Base-by-base conservation (phyloP, 2,329 filamentous ascomycete species). In the Arthrobotrys sphaeroides region DNA sequence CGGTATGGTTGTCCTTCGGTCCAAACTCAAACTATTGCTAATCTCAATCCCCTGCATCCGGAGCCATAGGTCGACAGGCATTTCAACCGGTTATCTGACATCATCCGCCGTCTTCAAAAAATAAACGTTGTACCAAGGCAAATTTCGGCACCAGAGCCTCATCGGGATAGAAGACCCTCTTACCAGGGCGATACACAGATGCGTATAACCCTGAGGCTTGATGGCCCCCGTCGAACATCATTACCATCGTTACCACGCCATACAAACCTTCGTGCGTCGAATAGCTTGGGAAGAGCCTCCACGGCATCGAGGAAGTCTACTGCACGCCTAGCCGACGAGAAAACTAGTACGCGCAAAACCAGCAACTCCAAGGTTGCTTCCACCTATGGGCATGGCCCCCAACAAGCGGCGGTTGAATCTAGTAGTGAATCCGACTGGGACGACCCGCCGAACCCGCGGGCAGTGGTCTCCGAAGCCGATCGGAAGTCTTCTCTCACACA, bases 111-210 rank as follows among this genome's bases (percentile, higher is more conserved):
- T 1, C 57, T 76, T 22, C 72, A 76, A 51, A 74, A 76, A 38
- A 70, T 76, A 18, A 76, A 65, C 20, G 66, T 76, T 4, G 85
- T 22, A 86, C 90, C 70, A 83, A 88, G 16, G 82, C 85, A 3
- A 90, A 90, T 81, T 83, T 90, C 38, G 84, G 86, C 79, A 84
- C 83, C 0, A 89, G 90, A 86, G 84, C 85, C 77, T 86, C 89
- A 18, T 87, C 89, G 77, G 90, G 87, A 69, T 87, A 88, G 13
- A 81, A 85, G 2, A 80, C 83, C 0, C 77, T 79, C 68, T 86
- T 86, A 81, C 86, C 85, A 76, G 86, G 86, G 0, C 20, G 60
- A 62, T 20, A 65, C 69, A 0, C 78, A 77, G 28, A 77, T 66
- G 24, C 77, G 77, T n/a, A 80, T 80, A 42, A 80, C 78, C 2